Base-by-base conservation (phyloP, 2,329 filamentous ascomycete genomes). In the Seiridium cupressi region DNA sequence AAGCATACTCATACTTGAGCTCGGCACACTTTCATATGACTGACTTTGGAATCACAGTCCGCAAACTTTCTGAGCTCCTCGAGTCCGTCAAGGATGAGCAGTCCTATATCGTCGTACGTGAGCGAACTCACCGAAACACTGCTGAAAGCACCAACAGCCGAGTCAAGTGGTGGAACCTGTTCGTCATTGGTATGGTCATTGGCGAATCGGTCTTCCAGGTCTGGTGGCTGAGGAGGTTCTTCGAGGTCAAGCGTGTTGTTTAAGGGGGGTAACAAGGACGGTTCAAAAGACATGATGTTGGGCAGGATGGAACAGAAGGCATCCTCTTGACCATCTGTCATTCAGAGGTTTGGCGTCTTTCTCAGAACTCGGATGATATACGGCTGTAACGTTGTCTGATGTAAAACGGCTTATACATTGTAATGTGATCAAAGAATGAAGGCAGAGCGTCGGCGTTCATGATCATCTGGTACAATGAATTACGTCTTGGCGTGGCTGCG, bases 161-260 rank as follows among this genome's bases (percentile, higher is more conserved):
- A 67, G 95, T 99, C 75, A 99, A 99, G 83, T 99, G 95, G 95
- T 99, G 95, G 95, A 97, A 95, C 77, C 85, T 98, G 69, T 98
- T 98, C 78, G 93, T 99, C 78, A 87, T 99, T 65, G 85, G 87
- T 60, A 88, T 98, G 55, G 85, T 99, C 64, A 83, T 96, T 66
- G 93, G 90, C 70, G 92, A 98, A 81, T 95, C 93, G 62, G 81
- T 97, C 66, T 99, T 99, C 83, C 95, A 99, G 81, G 94, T 99
- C 66, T 99, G 95, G 94, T 99, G 95, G 93, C 79, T 99, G 75
- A 95, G 96, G 81, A 87, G 95, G 73, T 99, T 99, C 85, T 97
- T 97, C 73, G 93, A 97, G 88, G 87, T 90, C 70, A 87, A 89
- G 80, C 81, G 86, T 55, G 85, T 89, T 56, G 84, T 89, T 66